A percentile compares a stretch with the other conserved stretches of the same genome.
These are phyloP conservation scores for Mycocentrospora acerina DNA, from an alignment of 2,329 filamentous ascomycete genomes.

Conservation along the genomic window DNA sequence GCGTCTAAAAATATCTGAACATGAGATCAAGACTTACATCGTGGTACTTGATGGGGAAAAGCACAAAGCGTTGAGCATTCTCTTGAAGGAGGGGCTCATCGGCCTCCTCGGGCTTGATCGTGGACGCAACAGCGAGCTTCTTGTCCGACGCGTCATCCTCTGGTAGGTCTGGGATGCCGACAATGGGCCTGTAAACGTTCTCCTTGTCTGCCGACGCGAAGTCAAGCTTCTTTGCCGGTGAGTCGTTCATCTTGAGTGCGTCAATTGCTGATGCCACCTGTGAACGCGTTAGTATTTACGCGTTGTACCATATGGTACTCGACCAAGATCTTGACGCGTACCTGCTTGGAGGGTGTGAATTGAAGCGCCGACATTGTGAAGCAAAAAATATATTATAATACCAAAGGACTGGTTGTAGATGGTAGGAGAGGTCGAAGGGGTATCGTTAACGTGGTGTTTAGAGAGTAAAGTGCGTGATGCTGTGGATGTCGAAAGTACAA, in stretches of 20 bases:
- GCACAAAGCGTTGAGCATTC: conserved; percentile 93
- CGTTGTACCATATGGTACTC: conserved; percentile 33
- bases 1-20: conserved; percentile 41
- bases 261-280: conserved; percentile 86
- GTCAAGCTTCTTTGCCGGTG: conserved; percentile 85
- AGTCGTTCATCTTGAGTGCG: conserved; percentile 83
- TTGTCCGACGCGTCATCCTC: conserved; percentile 42
- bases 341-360: conserved; percentile 73
- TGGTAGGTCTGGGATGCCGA: conserved; percentile 50
- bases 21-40: conserved; percentile 69
- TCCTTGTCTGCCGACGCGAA: conserved; percentile 77
- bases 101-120: conserved; percentile 66
- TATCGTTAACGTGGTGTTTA: too few relatives aligned
- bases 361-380: conserved; percentile 69
- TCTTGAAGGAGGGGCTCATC: conserved; percentile 92
- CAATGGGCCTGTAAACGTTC: conserved; percentile 66
- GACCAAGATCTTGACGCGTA: conserved; percentile 48
- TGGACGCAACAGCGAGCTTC: conserved; percentile 56
- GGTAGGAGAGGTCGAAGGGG: too few relatives aligned
- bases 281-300: conserved; percentile 42
- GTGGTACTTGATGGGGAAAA: conserved; percentile 99
- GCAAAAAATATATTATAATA: conserved; percentile 4
- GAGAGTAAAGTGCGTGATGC: too few relatives aligned
- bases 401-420: too few relatives aligned
- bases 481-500: too few relatives aligned